Base-by-base conservation (phyloP, 2,329 filamentous ascomycete genomes). In the Zymoseptoria pseudotritici region DNA sequence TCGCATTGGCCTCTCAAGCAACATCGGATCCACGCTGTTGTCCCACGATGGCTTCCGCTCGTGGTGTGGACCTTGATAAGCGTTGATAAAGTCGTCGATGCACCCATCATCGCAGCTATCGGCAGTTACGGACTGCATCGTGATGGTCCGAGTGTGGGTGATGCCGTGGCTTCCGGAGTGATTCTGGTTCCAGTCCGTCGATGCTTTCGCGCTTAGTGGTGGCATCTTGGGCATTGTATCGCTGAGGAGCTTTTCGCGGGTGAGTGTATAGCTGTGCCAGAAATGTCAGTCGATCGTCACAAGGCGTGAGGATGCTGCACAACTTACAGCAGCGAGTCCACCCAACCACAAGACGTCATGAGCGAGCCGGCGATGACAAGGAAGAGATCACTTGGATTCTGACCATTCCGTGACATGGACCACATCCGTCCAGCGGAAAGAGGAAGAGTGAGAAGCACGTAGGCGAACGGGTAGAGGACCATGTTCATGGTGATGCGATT, bases 381-480 rank as follows among this genome's bases (percentile, higher is more conserved):
- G 17, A 76, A 75, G 2, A 73, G 68, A 20, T 75, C 75, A 17
- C 76, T 74, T 2, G 65, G 58, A 1, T 59, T 54, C 9, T 51
- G 54, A 52, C 65, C 65, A 9, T 76, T 73, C 0, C 82, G 81
- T 0, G 82, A 79, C 81, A 89, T 86, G 20, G 80, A 80, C 17
- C 81, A 80, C 67, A 89, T 85, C 61, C 86, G 82, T 13, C 85
- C 84, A 0, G 83, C 78, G 4, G 86, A 85, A 0, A 90, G 77
- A 0, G 87, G 87, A 0, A 86, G 78, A 0, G 86, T 89, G 69
- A 86, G 87, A n/a, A 87, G 66, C 6, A 88, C 79, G 70, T 89
- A 89, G 63, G 89, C 85, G 64, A 86, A 68, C 0, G 87, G 87
- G 61, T 90, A 90, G 7, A 87, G 77, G 29, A 88, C 75, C 81